Evolutionary conservation across 2,329 filamentous ascomycete genomes (phyloP).

Genomic region (Cryphonectria carpinicola): DNA sequence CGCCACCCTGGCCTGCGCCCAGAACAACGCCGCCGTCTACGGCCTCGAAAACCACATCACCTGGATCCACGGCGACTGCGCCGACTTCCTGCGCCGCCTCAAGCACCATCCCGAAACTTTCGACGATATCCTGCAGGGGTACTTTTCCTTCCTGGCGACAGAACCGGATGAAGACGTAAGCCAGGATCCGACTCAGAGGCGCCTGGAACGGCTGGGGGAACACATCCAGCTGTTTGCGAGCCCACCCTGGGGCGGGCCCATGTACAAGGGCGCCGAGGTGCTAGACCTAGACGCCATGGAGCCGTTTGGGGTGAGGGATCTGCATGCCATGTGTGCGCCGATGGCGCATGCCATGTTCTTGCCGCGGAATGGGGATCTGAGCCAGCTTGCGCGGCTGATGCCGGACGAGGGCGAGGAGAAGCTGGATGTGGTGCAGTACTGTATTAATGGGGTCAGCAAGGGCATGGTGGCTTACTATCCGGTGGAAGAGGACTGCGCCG

Average conservation of each 20-base stretch:
- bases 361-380: slow-evolving; percentile 81
- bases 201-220: slow-evolving; percentile 27
- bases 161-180: neutral
- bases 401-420: slow-evolving; percentile 50
- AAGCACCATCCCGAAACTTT: slow-evolving; percentile 37
- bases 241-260: slow-evolving; percentile 64
- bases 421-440: slow-evolving; percentile 84
- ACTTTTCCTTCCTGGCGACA: neutral
- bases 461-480: slow-evolving; percentile 69
- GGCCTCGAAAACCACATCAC: slow-evolving; percentile 76
- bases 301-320: slow-evolving; percentile 73
- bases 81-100: slow-evolving; percentile 64
- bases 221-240: slow-evolving; percentile 58
- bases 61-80: slow-evolving; percentile 87
- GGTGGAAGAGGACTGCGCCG: slow-evolving; percentile 27
- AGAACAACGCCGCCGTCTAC: slow-evolving; percentile 88
- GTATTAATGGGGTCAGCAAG: slow-evolving; percentile 88
- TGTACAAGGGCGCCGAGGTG: slow-evolving; percentile 63
- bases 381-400: slow-evolving; percentile 70
- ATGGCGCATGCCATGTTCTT: slow-evolving; percentile 76
- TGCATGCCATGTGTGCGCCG: slow-evolving; percentile 64
- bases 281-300: slow-evolving; percentile 88
- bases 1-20: slow-evolving; percentile 82
- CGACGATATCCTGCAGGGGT: slow-evolving; percentile 5
- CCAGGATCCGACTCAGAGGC: slow-evolving; percentile 34